Conservation (phyloP, 257 asterid species). For the Rhazya stricta region DNA sequence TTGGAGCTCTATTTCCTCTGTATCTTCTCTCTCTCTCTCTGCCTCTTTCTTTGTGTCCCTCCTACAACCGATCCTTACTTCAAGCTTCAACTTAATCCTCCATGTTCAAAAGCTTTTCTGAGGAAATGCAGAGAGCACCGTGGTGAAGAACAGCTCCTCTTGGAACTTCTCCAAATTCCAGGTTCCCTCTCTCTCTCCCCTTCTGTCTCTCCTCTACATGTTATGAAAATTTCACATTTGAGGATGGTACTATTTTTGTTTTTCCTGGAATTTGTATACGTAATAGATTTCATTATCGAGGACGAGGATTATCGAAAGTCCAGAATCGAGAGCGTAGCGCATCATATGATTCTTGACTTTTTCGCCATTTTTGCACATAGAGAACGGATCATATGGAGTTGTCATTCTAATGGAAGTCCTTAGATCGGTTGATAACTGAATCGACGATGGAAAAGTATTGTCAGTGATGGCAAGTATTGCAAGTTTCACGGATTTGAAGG, state of each 20-base stretch:
- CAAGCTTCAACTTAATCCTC: neutral
- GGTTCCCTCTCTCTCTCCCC: neutral
- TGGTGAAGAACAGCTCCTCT: neutral
- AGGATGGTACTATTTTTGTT: neutral
- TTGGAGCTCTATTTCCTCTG: neutral
- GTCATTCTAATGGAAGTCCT: too few species aligned
- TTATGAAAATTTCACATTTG: neutral
- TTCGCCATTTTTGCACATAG: neutral
- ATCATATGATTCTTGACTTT: neutral
- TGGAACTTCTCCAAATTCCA: neutral
- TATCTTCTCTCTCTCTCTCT: neutral
- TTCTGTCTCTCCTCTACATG: neutral
- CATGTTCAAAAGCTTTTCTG: neutral
- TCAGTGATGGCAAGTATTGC: neutral
- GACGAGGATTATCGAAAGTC: too few species aligned
- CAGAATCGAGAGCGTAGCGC: neutral
- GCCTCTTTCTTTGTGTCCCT: neutral
- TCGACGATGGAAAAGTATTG: neutral
- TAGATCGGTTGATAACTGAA: too few species aligned
- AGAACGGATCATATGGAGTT: neutral
- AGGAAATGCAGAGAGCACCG: neutral
- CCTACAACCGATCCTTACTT: neutral
- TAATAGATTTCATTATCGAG: too few species aligned
- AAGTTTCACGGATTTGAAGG: neutral
- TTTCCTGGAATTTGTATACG: too few species aligned